phyloP scores from a whole-genome alignment of 2,329 filamentous ascomycete genomes.

The Pyrenochaeta sp. region DNA sequence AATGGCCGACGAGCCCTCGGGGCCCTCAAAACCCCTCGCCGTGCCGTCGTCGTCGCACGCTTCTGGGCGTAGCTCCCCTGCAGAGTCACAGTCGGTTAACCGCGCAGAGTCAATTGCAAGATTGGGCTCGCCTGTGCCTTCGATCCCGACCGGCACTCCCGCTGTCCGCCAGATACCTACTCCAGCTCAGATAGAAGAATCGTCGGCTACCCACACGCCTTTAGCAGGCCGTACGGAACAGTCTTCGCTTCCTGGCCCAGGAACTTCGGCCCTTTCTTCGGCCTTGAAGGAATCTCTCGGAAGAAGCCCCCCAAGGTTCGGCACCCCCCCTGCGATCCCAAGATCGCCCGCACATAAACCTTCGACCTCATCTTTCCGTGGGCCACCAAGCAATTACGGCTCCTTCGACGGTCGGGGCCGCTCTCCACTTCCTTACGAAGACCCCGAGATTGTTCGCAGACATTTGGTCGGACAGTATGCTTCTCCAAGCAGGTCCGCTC shows the following conservation, averaged over 20 bases:
- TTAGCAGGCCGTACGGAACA: conserved; percentile 67
- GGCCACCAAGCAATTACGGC: conserved; percentile 77
- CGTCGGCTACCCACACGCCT: conserved; percentile 61
- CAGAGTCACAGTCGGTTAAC: conserved; percentile 50
- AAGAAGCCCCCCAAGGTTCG: conserved; percentile 72
- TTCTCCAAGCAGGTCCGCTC: conserved; percentile 45
- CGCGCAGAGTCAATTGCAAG: conserved; percentile 63
- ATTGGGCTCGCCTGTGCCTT: conserved; percentile 64
- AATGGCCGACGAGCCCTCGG: conserved; percentile 29
- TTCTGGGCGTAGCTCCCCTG: conserved; percentile 37
- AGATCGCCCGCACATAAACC: conserved; percentile 62
- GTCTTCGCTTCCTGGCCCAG: conserved; percentile 74
- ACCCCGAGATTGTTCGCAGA: conserved; percentile 88
- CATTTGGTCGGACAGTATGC: conserved; percentile 72
- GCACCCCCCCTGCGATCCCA: conserved; percentile 61
- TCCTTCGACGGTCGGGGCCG: conserved; percentile 76
- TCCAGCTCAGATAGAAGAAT: conserved; percentile 54
- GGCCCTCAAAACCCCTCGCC: conserved; percentile 34
- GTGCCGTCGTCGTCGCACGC: conserved; percentile 37
- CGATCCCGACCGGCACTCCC: conserved; percentile 52
- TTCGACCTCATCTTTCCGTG: conserved; percentile 57
- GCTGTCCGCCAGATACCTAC: conserved; percentile 60
- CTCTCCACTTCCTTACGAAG: conserved; percentile 74
- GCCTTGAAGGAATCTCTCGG: conserved; percentile 80
- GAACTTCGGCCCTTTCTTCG: conserved; percentile 85